phyloP scores from a whole-genome alignment of 345 rosid species.

The Eucalyptus regnans region DNA sequence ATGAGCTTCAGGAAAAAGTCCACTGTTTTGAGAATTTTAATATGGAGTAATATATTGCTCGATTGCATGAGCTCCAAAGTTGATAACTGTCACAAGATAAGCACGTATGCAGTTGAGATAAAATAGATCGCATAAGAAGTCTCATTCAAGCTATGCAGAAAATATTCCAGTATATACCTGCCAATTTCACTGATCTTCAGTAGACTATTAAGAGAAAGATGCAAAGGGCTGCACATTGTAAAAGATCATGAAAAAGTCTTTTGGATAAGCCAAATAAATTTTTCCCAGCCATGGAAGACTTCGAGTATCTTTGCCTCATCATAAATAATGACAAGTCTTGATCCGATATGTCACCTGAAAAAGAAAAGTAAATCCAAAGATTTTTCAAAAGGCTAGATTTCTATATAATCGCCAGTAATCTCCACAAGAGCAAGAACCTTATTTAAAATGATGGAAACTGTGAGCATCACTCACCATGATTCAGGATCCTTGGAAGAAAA shows the following conservation, averaged over 20 bases:
- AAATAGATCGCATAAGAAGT: not conserved
- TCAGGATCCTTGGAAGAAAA: constrained; percentile 20
- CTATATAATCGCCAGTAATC: constrained; percentile 17
- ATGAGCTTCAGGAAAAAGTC: not conserved
- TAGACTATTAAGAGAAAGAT: not conserved
- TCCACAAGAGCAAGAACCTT: constrained; percentile 28
- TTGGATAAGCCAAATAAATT: not conserved
- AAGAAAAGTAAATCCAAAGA: not conserved
- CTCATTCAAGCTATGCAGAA: not conserved
- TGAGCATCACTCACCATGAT: constrained; percentile 29
- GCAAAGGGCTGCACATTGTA: not conserved
- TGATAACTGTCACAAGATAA: not conserved
- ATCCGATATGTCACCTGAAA: not conserved
- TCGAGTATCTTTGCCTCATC: not conserved
- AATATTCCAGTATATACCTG: not conserved
- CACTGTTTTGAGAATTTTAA: not conserved
- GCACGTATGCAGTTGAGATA: not conserved
- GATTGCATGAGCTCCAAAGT: not conserved
- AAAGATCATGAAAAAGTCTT: not conserved
- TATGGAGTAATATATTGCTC: not conserved
- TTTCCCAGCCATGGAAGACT: not conserved
- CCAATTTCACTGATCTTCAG: not conserved
- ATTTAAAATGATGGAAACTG: constrained; percentile 26
- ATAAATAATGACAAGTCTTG: not conserved
- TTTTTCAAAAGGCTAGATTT: not conserved